These are phyloP conservation scores for Globisporangium cystogenes DNA, from an alignment of 352 stramenopile genomes.

Conservation along the genomic window DNA sequence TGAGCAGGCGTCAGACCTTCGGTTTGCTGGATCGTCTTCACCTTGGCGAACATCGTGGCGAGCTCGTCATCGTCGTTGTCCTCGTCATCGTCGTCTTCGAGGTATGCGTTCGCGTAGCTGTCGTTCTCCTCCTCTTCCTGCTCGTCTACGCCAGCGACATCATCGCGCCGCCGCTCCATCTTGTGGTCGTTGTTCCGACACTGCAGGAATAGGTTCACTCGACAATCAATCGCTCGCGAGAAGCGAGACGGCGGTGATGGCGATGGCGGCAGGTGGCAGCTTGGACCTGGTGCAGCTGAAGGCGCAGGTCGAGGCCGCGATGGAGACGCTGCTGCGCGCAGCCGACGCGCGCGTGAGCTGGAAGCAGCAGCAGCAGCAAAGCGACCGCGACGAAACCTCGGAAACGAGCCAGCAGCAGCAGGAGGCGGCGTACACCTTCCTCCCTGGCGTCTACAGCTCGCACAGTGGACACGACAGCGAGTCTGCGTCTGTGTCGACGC, in stretches of 20 bases:
- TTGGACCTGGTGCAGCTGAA: constrained; percentile 47
- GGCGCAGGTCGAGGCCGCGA: constrained; percentile 41
- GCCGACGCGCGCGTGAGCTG: constrained; percentile 61
- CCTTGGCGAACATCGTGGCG: constrained; percentile 70
- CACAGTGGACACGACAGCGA: neutral
- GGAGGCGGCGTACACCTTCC: constrained; percentile 34
- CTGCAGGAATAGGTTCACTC: no score
- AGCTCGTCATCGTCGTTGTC: constrained; percentile 46
- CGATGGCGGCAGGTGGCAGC: constrained; percentile 1
- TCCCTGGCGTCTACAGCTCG: constrained; percentile 53
- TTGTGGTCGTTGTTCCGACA: no score
- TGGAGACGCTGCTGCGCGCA: constrained; percentile 51
- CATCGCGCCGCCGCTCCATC: constrained; percentile 10
- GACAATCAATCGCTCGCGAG: no score
- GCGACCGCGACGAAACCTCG: neutral
- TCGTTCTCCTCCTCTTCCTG: constrained; percentile 21
- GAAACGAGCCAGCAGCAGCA: neutral
- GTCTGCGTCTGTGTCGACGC: neutral
- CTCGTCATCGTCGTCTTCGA: constrained; percentile 29
- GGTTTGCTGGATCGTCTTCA: constrained; percentile 53
- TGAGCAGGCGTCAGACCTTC: constrained; percentile 22
- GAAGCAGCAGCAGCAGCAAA: constrained; percentile 16
- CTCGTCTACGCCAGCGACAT: constrained; percentile 17
- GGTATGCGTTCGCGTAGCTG: constrained; percentile 33
- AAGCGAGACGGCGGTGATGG: no score